Conservation (phyloP, 23 red algal genomes). For the Chondrus crispus region DNA sequence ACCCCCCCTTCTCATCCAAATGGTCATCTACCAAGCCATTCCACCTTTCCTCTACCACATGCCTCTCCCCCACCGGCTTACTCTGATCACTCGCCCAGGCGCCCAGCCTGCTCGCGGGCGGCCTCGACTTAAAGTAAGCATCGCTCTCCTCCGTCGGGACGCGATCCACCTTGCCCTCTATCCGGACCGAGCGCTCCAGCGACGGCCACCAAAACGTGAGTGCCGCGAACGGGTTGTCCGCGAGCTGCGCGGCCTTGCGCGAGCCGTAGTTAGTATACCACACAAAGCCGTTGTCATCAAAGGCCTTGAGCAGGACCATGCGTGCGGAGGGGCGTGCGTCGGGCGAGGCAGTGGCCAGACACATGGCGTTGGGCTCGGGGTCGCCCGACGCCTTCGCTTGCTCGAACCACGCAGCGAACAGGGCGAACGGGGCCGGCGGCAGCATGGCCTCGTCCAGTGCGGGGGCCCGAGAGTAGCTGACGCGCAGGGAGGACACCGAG, state of each 20-base stretch:
- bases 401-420: conserved; percentile 80
- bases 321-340: conserved; percentile 65
- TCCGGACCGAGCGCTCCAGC: conserved; percentile 86
- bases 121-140: conserved; percentile 75
- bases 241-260: conserved; percentile 76
- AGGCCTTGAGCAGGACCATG: conserved; percentile 86
- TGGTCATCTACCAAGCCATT: conserved; percentile 23
- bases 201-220: conserved; percentile 95
- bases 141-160: conserved; percentile 62
- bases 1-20: conserved; percentile 30
- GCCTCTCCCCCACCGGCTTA: conserved; percentile 11
- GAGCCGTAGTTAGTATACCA: conserved; percentile 96
- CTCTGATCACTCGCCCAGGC: conserved; percentile 78
- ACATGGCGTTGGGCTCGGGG: conserved; percentile 97
- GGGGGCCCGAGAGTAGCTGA: conserved; percentile 77
- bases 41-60: conserved; percentile 46
- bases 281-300: conserved; percentile 77
- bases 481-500: conserved; percentile 26
- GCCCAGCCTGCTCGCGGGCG: conserved; percentile 60
- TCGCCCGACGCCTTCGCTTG: conserved; percentile 52
- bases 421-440: conserved; percentile 31
- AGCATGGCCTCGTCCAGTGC: conserved; percentile 43
- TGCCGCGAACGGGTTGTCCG: conserved; percentile 66
- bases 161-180: conserved; percentile 72
- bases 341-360: conserved; percentile 67